phyloP scores from a whole-genome alignment of 148 eudicot species.

The Chenopodium quinoa region DNA sequence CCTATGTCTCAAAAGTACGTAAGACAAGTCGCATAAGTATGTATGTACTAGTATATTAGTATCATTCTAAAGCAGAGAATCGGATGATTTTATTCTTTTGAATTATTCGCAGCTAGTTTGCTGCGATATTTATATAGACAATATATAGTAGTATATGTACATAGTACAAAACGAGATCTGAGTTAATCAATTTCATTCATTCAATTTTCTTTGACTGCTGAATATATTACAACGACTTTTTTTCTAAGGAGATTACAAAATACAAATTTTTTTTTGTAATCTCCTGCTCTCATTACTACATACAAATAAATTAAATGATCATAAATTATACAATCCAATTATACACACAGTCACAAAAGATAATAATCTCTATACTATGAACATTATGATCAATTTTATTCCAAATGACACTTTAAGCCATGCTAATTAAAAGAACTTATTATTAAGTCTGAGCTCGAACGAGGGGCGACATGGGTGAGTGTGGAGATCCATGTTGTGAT shows the following conservation, averaged over 20 bases:
- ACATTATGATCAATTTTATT: conserved; percentile 3
- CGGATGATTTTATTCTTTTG: too few relatives aligned
- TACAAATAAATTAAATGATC: neutral
- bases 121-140: too few relatives aligned
- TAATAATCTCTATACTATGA: neutral
- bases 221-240: neutral
- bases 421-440: conserved; percentile 9
- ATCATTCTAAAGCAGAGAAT: too few relatives aligned
- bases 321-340: conserved; percentile 2
- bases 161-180: too few relatives aligned
- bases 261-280: neutral
- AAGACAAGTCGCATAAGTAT: too few relatives aligned
- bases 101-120: too few relatives aligned
- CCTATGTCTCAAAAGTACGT: too few relatives aligned
- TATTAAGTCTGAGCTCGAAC: conserved; percentile 45
- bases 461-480: conserved; percentile 68
- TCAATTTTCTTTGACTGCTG: too few relatives aligned
- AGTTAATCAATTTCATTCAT: too few relatives aligned
- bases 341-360: neutral
- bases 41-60: too few relatives aligned
- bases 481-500: conserved; percentile 60
- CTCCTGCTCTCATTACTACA: neutral
- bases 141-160: too few relatives aligned
- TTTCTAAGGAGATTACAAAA: neutral
- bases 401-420: neutral